Base-by-base conservation (phyloP, 2,329 filamentous ascomycete genomes). In the Leptographium radiaticola region DNA sequence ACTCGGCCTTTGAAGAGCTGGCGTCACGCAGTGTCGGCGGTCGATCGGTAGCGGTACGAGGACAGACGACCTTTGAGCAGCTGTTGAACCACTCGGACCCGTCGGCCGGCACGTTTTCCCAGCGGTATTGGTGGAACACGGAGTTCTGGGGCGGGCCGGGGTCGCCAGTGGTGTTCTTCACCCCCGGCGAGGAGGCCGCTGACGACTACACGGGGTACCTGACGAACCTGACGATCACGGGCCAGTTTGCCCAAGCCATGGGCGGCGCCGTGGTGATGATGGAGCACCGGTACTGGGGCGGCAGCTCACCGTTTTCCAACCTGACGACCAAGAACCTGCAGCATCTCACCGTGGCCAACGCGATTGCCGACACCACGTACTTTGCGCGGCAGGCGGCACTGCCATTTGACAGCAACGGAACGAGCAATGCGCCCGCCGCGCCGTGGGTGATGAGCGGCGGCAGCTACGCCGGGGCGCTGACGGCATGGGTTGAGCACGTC, bases 381-480 rank as follows among this genome's bases (percentile, higher is more conserved):
- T 70, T 72, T 57, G 70, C 70, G 50, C 66, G 63, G 55, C 67
- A 70, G 52, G 74, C 74, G 16, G 59, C 70, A 12, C 66, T 78
- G 34, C 74, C 76, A 0, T 81, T 80, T 54, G 76, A 76, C 57
- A 65, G 62, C 0, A 18, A 73, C 75, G 66, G 66, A 9, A 65
- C 63, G 56, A 76, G 70, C 59, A 71, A 70, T 49, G 71, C 76
- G 8, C 66, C 67, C 34, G 67, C 72, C 42, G 74, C 74, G 4
- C 76, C 78, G 0, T 81, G 78, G 78, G 66, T 81, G 38, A 67
- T 74, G 50, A 68, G 71, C 16, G 78, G 78, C 18, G 77, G 76
- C 15, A 79, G 75, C 3, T 81, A 81, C 62, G 70, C 72, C 33
- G 78, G 77, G 49, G 76, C 76, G 0, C 66, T 81, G 48, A 64